Base-by-base conservation (phyloP, 2,329 filamentous ascomycete genomes). In the Conoideocrella luteorostrata region DNA sequence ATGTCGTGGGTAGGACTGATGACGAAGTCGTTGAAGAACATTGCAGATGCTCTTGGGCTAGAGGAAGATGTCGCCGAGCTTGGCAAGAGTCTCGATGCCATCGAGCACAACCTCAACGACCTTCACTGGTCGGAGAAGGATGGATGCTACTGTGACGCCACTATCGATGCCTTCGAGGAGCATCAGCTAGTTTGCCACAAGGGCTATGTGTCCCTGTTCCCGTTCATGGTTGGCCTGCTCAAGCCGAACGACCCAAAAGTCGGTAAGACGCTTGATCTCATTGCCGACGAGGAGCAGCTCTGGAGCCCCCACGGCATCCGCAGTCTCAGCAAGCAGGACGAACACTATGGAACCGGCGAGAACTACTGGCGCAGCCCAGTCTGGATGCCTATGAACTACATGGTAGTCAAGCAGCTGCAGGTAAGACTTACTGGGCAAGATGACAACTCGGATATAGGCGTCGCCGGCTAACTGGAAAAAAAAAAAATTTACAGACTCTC, bases 1-100 rank as follows among this genome's bases (percentile, higher is more conserved):
- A 86, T 98, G 63, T 87, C 87, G 41, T 98, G 93, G 93, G 86
- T 98, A 67, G 93, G 91, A n/a, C 80, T 96, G 70, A 95, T 96
- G 88, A 84, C 87, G 32, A 82, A 84, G 51, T 84, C 86, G n/a
- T 78, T 98, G 43, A 76, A 81, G 55, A 86, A 84, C 53, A 86
- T 96, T 54, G 88, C 89, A 2, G 70, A 78, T 36, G 78, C 81
- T 21, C 75, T 97, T n/a, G 82, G 78, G 37, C 77, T 89, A 52
- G 66, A 68, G 0, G 89, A 95, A 26, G 91, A 97, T 53, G 82
- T 77, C 1, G 74, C 77, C 18, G 80, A 86, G 55, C 88, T 91
- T 55, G 72, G 70, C 35, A 80, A 78, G 47, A 85, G 85, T 44
- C 77, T 88, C 45, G 78, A 79, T 24, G 89, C 85, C 12, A 94